Evolutionary conservation across 805 yeast genomes (phyloP).

Genomic region (Candida coquimbonensis): DNA sequence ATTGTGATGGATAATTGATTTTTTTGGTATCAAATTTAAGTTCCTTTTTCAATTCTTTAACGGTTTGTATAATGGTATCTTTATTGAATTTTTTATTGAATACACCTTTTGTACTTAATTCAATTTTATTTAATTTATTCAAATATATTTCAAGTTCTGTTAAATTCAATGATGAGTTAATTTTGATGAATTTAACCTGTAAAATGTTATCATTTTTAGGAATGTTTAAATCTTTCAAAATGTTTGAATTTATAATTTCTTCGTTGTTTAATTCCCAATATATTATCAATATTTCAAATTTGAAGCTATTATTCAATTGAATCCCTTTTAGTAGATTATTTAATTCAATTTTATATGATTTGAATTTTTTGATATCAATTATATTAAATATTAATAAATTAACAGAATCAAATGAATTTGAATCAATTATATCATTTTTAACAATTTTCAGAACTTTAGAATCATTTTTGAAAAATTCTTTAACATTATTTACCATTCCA

Average conservation of each 20-base stretch:
- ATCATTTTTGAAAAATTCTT: not conserved
- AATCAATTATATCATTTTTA: conserved; percentile 21
- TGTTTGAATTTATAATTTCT: conserved; percentile 19
- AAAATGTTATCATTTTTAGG: conserved; percentile 23
- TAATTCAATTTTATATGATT: conserved; percentile 23
- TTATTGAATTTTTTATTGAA: conserved; percentile 18
- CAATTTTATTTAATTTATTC: conserved; percentile 16
- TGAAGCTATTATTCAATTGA: conserved; percentile 27
- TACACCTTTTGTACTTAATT: conserved; percentile 28
- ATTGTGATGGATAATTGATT: conserved; percentile 1
- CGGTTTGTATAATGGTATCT: not conserved
- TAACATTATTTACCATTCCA: conserved; percentile 11
- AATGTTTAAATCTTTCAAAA: conserved; percentile 25
- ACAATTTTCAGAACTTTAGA: conserved; percentile 15
- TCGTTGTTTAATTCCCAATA: conserved; percentile 33
- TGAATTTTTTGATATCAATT: conserved; percentile 28
- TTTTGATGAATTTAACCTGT: conserved; percentile 23
- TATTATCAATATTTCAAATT: conserved; percentile 27
- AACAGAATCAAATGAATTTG: conserved; percentile 21
- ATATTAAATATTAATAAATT: conserved; percentile 32
- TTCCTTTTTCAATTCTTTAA: not conserved
- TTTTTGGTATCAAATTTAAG: conserved; percentile 1
- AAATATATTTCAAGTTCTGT: conserved; percentile 19
- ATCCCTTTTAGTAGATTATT: conserved; percentile 29
- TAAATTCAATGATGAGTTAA: conserved; percentile 24